phyloP scores from a whole-genome alignment of 257 asterid genomes.

The Nemophila menziesii region DNA sequence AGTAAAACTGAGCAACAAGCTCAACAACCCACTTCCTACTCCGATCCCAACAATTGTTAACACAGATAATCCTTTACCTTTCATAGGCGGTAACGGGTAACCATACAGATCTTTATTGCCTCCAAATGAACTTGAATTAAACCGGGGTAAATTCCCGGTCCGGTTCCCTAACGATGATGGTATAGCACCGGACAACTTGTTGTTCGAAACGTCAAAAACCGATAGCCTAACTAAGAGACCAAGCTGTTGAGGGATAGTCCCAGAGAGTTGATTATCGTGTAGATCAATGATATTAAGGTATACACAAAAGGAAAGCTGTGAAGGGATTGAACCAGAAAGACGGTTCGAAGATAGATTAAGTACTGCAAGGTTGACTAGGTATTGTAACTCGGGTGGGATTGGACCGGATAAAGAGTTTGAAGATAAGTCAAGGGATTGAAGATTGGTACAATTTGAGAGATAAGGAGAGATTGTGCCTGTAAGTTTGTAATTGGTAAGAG shows the following conservation, averaged over 20 bases:
- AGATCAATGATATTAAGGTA: conserved; percentile 87
- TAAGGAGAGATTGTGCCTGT: conserved; percentile 74
- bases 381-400: conserved; percentile 52
- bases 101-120: conserved; percentile 86
- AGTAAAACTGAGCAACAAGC: conserved; percentile 74
- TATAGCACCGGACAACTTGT: conserved; percentile 61
- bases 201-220: conserved; percentile 65
- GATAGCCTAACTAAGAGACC: conserved; percentile 63
- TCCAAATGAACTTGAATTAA: conserved; percentile 61
- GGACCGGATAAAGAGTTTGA: conserved; percentile 63
- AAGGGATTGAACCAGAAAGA: conserved; percentile 59
- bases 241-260: conserved; percentile 66
- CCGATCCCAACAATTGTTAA: conserved; percentile 86
- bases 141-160: conserved; percentile 56
- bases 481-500: conserved; percentile 56
- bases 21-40: conserved; percentile 74
- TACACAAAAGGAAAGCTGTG: conserved; percentile 61
- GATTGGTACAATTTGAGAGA: conserved; percentile 82
- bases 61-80: conserved; percentile 47
- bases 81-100: conserved; percentile 68
- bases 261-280: conserved; percentile 60
- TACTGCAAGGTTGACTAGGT: conserved; percentile 74
- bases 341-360: conserved; percentile 63
- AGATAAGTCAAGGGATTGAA: conserved; percentile 89
- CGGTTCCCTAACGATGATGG: conserved; percentile 69